These are phyloP conservation scores for Thalia dealbata DNA, from an alignment of 176 grass and related monocot species.

Conservation along the genomic window DNA sequence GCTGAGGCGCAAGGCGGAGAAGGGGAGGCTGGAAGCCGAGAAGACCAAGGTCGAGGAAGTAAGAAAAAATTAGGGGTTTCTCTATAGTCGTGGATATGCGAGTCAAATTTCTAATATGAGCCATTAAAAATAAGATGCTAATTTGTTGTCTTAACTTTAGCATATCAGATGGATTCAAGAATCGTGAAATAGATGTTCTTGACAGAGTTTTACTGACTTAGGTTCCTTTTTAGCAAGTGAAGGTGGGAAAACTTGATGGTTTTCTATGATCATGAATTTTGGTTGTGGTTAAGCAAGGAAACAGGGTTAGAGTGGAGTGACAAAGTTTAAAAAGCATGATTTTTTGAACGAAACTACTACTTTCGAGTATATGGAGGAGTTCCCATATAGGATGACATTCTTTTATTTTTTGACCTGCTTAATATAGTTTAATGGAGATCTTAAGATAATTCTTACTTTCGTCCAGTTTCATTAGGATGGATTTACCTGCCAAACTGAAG, in stretches of 20 bases:
- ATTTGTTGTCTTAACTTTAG: not conserved
- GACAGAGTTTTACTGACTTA: not conserved
- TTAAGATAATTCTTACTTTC: no score
- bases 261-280: no score
- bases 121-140: not conserved
- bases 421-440: no score
- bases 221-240: not conserved
- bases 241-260: no score
- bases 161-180: not conserved
- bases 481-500: no score
- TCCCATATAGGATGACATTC: no score
- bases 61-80: not conserved
- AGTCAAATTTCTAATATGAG: not conserved
- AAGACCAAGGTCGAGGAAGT: slow-evolving; percentile 27
- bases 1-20: slow-evolving; percentile 39
- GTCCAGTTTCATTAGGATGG: no score
- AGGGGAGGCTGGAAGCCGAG: slow-evolving; percentile 26
- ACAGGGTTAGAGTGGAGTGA: no score
- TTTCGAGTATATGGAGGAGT: no score
- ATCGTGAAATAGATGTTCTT: not conserved
- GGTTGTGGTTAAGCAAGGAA: not conserved
- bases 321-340: no score
- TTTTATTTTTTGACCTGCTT: no score
- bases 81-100: not conserved
- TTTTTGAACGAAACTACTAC: no score